Evolutionary conservation across 2,329 filamentous ascomycete genomes (phyloP).

Genomic region (Colletotrichum tofieldiae): DNA sequence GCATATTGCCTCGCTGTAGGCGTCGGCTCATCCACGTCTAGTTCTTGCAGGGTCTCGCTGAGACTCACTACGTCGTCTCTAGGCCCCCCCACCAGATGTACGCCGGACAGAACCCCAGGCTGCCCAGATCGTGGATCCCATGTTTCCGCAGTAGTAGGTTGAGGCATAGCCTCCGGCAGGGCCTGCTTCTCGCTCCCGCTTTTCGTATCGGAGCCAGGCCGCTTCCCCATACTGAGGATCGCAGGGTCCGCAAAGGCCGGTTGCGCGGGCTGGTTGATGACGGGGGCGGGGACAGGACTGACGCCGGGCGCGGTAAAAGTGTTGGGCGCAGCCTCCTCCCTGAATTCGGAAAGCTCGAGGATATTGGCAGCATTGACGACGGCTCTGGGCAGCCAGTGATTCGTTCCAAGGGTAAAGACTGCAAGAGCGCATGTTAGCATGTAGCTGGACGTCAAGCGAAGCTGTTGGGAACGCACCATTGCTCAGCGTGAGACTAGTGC

Average conservation of each 20-base stretch:
- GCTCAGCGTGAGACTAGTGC: conserved; percentile 78
- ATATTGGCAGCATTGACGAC: conserved; percentile 65
- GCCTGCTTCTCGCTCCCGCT: conserved; percentile 43
- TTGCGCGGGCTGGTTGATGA: conserved; percentile 50
- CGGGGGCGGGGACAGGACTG: conserved; percentile 48
- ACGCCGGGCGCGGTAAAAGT: conserved; percentile 48
- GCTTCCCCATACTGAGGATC: conserved; percentile 78
- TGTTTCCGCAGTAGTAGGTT: conserved; percentile 52
- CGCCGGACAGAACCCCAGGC: conserved; percentile 43
- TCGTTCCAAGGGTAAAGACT: conserved; percentile 58
- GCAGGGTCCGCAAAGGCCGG: conserved; percentile 83
- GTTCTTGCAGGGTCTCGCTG: conserved; percentile 44
- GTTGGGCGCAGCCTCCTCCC: conserved; percentile 49
- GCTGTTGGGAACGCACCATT: conserved; percentile 71
- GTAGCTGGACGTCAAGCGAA: background rate
- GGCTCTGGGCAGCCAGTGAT: conserved; percentile 57
- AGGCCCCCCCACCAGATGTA: conserved; percentile 24
- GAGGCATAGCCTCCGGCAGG: conserved; percentile 40
- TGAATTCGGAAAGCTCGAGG: conserved; percentile 60
- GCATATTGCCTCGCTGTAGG: conserved; percentile 43
- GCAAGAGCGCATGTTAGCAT: conserved; percentile 11
- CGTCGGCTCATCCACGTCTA: conserved; percentile 47
- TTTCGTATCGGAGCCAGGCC: conserved; percentile 52
- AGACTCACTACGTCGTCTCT: conserved; percentile 37
- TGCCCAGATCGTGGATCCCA: conserved; percentile 49